These are phyloP conservation scores for Tolypocladium guangdongense DNA, from an alignment of 2,329 filamentous ascomycete species.

Conservation along the genomic window DNA sequence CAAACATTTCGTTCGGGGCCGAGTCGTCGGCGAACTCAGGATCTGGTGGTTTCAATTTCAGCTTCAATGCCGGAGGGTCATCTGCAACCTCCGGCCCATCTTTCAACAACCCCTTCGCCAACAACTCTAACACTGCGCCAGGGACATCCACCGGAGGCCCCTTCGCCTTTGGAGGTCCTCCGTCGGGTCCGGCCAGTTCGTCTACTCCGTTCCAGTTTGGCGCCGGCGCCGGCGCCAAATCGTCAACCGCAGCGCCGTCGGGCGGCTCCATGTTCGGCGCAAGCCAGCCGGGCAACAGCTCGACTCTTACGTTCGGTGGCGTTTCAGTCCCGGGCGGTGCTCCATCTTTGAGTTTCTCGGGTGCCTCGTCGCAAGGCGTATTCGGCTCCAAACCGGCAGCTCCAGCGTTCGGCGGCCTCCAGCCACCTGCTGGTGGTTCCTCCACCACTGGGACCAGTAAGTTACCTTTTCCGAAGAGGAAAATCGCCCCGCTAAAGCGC, in stretches of 20 bases:
- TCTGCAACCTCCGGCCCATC: constrained; percentile 11
- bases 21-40: constrained; percentile 12
- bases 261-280: constrained; percentile 15
- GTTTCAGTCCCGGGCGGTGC: constrained; percentile 16
- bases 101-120: constrained; percentile 30
- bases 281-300: constrained; percentile 10
- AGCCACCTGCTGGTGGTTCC: constrained; percentile 29
- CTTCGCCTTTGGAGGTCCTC: constrained; percentile 27
- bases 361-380: constrained; percentile 16
- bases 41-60: constrained; percentile 21
- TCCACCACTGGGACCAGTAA: constrained; percentile 37
- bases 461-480: constrained; percentile 29
- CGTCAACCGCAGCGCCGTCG: constrained; percentile 11
- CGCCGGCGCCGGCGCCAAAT: constrained; percentile 9
- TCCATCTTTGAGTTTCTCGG: constrained; percentile 29
- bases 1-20: constrained; percentile 27
- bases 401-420: constrained; percentile 26
- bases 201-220: constrained; percentile 28
- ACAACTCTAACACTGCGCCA: constrained; percentile 11
- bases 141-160: constrained; percentile 16
- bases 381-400: constrained; percentile 24
- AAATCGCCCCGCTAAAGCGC: constrained; percentile 35
- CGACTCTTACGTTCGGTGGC: constrained; percentile 20
- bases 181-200: constrained; percentile 15
- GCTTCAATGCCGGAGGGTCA: constrained; percentile 5